phyloP scores from a whole-genome alignment of 495 filamentous ascomycete species.

The Ramalina intermedia region DNA sequence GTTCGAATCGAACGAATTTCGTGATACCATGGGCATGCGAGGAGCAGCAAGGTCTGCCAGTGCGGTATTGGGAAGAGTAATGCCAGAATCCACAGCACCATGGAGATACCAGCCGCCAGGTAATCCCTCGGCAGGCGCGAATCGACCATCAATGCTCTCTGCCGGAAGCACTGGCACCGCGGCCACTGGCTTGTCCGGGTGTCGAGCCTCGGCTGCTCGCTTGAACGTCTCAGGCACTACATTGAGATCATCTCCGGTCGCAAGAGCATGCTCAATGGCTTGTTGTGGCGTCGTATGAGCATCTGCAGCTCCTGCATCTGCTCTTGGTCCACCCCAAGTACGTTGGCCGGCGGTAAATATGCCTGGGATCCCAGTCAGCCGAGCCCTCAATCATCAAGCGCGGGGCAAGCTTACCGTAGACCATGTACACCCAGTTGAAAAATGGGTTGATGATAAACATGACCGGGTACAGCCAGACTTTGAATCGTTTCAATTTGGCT shows the following conservation, averaged over 20 bases:
- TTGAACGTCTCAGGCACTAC: constrained; percentile 85
- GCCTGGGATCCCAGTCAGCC: constrained; percentile 8
- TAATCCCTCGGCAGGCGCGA: constrained; percentile 26
- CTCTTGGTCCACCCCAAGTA: constrained; percentile 92
- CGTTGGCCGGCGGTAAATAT: constrained; percentile 88
- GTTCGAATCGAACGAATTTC: constrained; percentile 59
- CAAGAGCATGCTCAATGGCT: constrained; percentile 67
- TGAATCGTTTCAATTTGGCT: constrained; percentile 69
- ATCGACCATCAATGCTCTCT: constrained; percentile 52
- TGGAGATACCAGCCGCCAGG: constrained; percentile 38
- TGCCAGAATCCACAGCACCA: constrained; percentile 21
- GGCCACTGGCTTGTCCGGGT: constrained; percentile 22
- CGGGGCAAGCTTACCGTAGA: constrained; percentile 31
- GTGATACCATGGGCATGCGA: constrained; percentile 39
- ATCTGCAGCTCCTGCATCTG: constrained; percentile 80
- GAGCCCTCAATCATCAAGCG: too few relatives aligned
- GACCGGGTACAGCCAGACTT: constrained; percentile 85
- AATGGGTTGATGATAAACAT: constrained; percentile 96
- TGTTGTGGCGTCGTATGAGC: constrained; percentile 63
- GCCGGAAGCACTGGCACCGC: constrained; percentile 52
- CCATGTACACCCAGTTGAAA: constrained; percentile 98
- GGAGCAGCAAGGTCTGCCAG: constrained; percentile 32
- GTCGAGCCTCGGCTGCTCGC: constrained; percentile 43
- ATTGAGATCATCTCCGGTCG: constrained; percentile 78
- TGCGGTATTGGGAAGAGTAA: constrained; percentile 24